Conservation (phyloP, 805 yeast species). For the Ogataea polymorpha region DNA sequence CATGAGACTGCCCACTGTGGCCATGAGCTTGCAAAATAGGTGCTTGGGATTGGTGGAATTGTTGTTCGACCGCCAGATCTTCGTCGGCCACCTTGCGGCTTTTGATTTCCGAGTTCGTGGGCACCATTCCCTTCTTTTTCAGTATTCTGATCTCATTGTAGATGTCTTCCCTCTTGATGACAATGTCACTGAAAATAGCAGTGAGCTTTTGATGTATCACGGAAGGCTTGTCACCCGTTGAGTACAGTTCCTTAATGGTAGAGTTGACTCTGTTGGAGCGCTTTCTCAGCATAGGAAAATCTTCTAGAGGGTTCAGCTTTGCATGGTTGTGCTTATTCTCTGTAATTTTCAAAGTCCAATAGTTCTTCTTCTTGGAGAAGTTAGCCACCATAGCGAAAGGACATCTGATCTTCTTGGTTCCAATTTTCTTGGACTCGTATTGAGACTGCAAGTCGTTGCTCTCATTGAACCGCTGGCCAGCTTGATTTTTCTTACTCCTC, state of each 20-base stretch:
- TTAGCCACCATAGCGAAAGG: constrained; percentile 60
- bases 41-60: constrained; percentile 15
- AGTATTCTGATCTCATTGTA: constrained; percentile 56
- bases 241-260: constrained; percentile 49
- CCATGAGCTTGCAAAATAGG: constrained; percentile 13
- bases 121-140: constrained; percentile 43
- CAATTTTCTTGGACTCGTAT: constrained; percentile 26
- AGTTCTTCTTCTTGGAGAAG: constrained; percentile 45
- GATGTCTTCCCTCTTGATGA: constrained; percentile 55
- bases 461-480: constrained; percentile 21
- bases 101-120: constrained; percentile 27
- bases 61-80: constrained; percentile 16
- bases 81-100: constrained; percentile 26
- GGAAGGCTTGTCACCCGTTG: constrained; percentile 53
- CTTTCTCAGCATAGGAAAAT: constrained; percentile 56
- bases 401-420: constrained; percentile 51
- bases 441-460: constrained; percentile 22
- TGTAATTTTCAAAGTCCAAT: constrained; percentile 51
- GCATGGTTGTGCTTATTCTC: constrained; percentile 60
- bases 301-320: constrained; percentile 51
- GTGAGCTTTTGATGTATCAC: constrained; percentile 50
- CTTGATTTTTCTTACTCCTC: constrained; percentile 30
- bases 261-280: constrained; percentile 50
- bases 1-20: constrained; percentile 15
- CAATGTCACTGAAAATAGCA: constrained; percentile 50